phyloP scores from a whole-genome alignment of 108 stramenopile species.

The Nitzschia sp. region DNA sequence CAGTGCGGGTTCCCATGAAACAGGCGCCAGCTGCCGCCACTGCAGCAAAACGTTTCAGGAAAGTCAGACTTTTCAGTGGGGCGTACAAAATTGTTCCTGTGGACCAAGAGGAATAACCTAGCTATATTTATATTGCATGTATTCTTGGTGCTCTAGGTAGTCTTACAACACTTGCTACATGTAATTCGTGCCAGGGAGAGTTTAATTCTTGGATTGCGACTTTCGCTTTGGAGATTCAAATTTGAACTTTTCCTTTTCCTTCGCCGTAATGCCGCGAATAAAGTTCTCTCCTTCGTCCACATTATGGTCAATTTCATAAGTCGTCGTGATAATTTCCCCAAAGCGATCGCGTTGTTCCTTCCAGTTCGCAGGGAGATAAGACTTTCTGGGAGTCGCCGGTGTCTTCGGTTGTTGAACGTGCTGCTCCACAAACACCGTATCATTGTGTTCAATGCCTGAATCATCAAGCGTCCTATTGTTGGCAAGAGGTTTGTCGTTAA shows the following conservation, averaged over 20 bases:
- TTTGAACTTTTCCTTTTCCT: constrained; percentile 13
- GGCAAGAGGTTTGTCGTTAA: constrained; percentile 47
- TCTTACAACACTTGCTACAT: no score
- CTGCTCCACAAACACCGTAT: constrained; percentile 14
- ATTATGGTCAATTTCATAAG: constrained; percentile 11
- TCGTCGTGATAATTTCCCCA: constrained; percentile 9
- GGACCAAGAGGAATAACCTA: no score
- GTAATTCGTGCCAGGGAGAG: no score
- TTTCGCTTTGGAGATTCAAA: background rate
- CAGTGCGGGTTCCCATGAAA: no score
- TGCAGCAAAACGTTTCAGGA: no score
- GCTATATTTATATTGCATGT: no score
- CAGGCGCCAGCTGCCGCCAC: no score
- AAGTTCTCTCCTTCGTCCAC: constrained; percentile 7
- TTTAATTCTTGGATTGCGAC: no score
- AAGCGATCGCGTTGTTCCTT: constrained; percentile 11
- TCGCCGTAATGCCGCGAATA: background rate
- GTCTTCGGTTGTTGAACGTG: background rate
- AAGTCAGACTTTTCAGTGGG: no score
- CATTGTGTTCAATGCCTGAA: constrained; percentile 66
- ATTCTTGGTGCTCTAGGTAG: no score
- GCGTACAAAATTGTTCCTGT: no score
- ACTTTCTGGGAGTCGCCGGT: background rate
- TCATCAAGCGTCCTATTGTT: constrained; percentile 50
- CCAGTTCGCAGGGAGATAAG: constrained; percentile 17